Base-by-base conservation (phyloP, 257 asterid genomes). In the Solanum bulbocastanum region DNA sequence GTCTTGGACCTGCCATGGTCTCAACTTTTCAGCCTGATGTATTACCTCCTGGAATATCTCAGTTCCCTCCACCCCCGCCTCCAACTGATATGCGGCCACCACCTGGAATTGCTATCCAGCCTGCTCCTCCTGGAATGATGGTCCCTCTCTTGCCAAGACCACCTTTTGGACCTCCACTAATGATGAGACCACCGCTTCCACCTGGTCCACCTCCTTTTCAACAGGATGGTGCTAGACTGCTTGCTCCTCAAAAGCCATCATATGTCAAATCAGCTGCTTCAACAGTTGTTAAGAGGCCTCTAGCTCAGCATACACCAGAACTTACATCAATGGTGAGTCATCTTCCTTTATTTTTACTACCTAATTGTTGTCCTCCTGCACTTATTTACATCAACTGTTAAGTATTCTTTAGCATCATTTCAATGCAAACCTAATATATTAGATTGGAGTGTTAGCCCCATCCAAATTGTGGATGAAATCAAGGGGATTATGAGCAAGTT, bases 221-320 rank as follows among this genome's bases (percentile, higher is more conserved):
- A 6, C 98, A 91, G 73, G 96, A 93, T 46, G 49, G 44, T 86
- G 90, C 91, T 30, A 89, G 94, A 89, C 93, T 90, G 87, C 83
- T 89, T 90, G 93, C 52, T 37, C 92, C 95, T 83, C 98, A 90
- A 87, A 96, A 94, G 92, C 98, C 99, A 84, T 97, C 99, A 42
- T 96, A 96, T 87, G 90, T 97, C 79, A 97, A 96, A 88, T 96
- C 99, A 86, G 99, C 99, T 87, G 98, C 99, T 78, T 94, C 99
- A 25, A 97, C 99, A 82, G 99, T 97, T 88, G 94, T 97, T 83
- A 97, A 97, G 94, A 97, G 98, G 93, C 99, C 99, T 90, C 94
- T 97, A 87, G 99, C 99, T 78, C 99, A 97, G 91, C 99, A 97
- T 91, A 97, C 99, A 35, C 99, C 99, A 60, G 99, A 96, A 91